phyloP scores from a whole-genome alignment of 805 yeast species.

The Hanseniaspora lindneri region DNA sequence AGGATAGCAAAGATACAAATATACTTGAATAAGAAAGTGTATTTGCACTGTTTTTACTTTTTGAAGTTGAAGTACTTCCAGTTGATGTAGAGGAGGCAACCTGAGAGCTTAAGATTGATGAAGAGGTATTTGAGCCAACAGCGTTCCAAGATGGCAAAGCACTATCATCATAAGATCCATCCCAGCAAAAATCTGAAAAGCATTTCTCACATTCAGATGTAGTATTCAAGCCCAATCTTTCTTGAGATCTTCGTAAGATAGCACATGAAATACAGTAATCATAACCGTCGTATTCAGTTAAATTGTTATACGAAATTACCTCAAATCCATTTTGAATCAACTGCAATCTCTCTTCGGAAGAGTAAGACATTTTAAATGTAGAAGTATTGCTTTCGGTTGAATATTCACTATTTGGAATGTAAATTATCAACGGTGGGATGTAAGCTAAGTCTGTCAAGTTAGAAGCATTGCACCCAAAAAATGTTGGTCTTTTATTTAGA shows the following conservation, averaged over 20 bases:
- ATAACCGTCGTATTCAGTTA: slow-evolving; percentile 59
- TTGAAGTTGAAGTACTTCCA: slow-evolving; percentile 16
- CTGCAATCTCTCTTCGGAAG: slow-evolving; percentile 41
- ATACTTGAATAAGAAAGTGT: not conserved
- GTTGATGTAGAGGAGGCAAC: slow-evolving; percentile 2
- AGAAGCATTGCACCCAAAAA: slow-evolving; percentile 68
- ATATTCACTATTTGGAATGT: slow-evolving; percentile 61
- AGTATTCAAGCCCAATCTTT: slow-evolving; percentile 48
- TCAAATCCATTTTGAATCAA: slow-evolving; percentile 69
- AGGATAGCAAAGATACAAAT: too few relatives aligned
- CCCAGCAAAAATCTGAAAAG: slow-evolving; percentile 67
- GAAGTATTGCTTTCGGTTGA: slow-evolving; percentile 58
- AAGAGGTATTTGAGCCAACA: not conserved
- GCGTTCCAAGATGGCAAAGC: slow-evolving; percentile 4
- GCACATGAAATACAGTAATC: slow-evolving; percentile 73
- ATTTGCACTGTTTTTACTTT: slow-evolving; percentile 4
- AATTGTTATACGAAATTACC: slow-evolving; percentile 50
- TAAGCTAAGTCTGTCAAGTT: slow-evolving; percentile 46
- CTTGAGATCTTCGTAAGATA: slow-evolving; percentile 63
- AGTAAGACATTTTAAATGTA: slow-evolving; percentile 54
- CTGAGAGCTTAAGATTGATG: not conserved
- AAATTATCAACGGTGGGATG: slow-evolving; percentile 66
- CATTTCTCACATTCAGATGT: slow-evolving; percentile 58
- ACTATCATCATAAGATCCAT: slow-evolving; percentile 33
- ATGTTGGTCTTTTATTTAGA: slow-evolving; percentile 57